These are phyloP conservation scores for Pythium utonaiense DNA, from an alignment of 352 stramenopile species.

Conservation along the genomic window DNA sequence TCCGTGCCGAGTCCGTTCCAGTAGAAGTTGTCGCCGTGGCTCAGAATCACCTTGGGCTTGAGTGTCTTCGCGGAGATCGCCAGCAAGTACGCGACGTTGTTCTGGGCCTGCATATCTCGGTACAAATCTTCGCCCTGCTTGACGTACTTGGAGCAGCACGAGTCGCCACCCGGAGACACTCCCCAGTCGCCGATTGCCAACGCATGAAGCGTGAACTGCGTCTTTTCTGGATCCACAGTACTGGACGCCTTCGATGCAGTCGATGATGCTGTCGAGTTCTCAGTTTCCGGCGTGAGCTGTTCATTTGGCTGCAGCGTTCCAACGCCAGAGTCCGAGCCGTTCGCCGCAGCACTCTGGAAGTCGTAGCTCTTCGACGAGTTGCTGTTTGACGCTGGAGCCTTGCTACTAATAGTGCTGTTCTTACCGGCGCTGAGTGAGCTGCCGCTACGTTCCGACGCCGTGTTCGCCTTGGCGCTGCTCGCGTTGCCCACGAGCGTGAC, in stretches of 20 bases:
- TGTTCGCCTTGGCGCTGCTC: neutral
- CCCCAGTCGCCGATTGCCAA: slow-evolving; percentile 27
- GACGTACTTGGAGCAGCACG: slow-evolving; percentile 25
- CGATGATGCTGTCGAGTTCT: neutral
- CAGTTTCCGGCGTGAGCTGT: neutral
- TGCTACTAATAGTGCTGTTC: neutral
- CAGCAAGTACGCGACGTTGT: slow-evolving; percentile 27
- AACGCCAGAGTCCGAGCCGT: neutral
- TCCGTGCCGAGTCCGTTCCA: slow-evolving; percentile 64
- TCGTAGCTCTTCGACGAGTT: neutral
- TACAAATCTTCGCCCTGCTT: slow-evolving; percentile 21
- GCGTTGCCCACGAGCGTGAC: slow-evolving; percentile 7
- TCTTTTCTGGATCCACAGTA: slow-evolving; percentile 9
- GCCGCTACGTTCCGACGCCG: slow-evolving; percentile 8
- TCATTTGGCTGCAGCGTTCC: neutral
- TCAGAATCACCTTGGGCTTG: slow-evolving; percentile 56
- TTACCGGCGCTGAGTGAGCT: neutral
- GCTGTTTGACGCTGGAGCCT: neutral
- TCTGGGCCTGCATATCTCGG: slow-evolving; percentile 34
- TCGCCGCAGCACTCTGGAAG: neutral
- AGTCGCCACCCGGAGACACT: slow-evolving; percentile 18
- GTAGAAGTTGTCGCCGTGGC: slow-evolving; percentile 84
- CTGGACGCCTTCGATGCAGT: neutral
- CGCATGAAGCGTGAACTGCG: slow-evolving; percentile 18
- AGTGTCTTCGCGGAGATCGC: slow-evolving; percentile 31